Evolutionary conservation across 768 basidiomycete genomes (phyloP), one percentile per base, ranked within the genome.

Genomic region (Boletus rubescentipes): DNA sequence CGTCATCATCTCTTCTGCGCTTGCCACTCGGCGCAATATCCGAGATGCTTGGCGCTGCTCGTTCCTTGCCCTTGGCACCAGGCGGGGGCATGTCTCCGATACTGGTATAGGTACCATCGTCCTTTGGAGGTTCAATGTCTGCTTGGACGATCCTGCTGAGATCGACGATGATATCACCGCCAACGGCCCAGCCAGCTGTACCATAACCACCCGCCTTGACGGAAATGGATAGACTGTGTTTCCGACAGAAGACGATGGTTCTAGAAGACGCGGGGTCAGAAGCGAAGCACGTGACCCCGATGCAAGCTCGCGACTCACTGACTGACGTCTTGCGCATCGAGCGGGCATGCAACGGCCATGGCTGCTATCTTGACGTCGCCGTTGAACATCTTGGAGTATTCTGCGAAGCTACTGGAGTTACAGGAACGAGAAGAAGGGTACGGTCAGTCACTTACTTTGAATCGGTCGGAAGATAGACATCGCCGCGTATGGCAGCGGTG

Each of bases 201-300:
- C 93, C 94, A 65, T 89, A 94, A 0, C 94, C 94, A 23, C 94
- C 94, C 2, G 91, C 89, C 67, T 92, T 93, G 61, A 93, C 80
- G 9, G 91, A 93, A 6, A 88, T 81, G 10, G 87, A 84, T 3
- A 95, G 73, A 0, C 72, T 72, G 63, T 93, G 78, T 49, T 83
- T 81, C n/a, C 67, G 71, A 65, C 92, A 94, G 69, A 95, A 93
- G 12, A 79, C 60, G 53, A 96, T 70, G 51, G 83, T 76, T 62
- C 90, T 92, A 5, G 51, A 53, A 53, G 31, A 12, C 9, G 29
- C 9, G 41, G 41, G 23, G 41, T 59, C 34, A 53, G 58, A 59
- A 40, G 49, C 35, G 29, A 11, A 34, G 49, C 46, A 46, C 46
- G 50, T 56, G 58, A 44, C 53, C 15, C 8, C 4, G 26, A 47